phyloP scores from a whole-genome alignment of 176 grass and related monocot genomes.

The Cenchrus purpureus region DNA sequence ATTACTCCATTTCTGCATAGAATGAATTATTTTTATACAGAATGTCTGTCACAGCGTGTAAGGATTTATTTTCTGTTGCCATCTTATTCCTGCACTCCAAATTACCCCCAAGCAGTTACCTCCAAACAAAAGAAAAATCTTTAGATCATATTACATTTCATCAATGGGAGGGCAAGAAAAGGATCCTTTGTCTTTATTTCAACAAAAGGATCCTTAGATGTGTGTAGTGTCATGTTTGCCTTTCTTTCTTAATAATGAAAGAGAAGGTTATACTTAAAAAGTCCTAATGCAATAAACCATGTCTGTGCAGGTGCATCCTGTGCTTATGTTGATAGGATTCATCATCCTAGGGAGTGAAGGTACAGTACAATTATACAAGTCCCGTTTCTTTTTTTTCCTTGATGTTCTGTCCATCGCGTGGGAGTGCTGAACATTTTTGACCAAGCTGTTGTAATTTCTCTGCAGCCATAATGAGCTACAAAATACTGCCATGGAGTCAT shows the following conservation, averaged over 20 bases:
- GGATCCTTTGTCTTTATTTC: neutral
- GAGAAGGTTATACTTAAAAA: neutral
- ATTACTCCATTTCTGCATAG: conserved; percentile 1
- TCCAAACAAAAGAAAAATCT: neutral
- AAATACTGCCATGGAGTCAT: conserved; percentile 71
- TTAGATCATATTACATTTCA: neutral
- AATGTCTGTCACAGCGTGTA: neutral
- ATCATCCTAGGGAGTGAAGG: conserved; percentile 85
- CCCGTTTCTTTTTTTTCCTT: conserved; percentile 8
- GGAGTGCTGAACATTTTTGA: neutral
- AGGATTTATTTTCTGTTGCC: neutral
- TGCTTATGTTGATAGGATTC: conserved; percentile 84
- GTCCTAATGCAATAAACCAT: neutral
- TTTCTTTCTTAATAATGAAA: neutral
- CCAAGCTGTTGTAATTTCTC: conserved; percentile 32
- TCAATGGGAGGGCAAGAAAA: neutral
- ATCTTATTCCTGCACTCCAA: neutral
- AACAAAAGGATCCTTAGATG: neutral
- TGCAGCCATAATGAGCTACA: conserved; percentile 89
- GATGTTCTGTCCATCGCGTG: neutral
- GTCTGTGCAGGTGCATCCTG: conserved; percentile 75
- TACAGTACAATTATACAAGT: neutral
- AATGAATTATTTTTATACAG: neutral
- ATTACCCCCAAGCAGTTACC: neutral
- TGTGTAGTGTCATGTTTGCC: neutral